Conservation (phyloP, 2,329 filamentous ascomycete species). For the Helicocarpus griseus region DNA sequence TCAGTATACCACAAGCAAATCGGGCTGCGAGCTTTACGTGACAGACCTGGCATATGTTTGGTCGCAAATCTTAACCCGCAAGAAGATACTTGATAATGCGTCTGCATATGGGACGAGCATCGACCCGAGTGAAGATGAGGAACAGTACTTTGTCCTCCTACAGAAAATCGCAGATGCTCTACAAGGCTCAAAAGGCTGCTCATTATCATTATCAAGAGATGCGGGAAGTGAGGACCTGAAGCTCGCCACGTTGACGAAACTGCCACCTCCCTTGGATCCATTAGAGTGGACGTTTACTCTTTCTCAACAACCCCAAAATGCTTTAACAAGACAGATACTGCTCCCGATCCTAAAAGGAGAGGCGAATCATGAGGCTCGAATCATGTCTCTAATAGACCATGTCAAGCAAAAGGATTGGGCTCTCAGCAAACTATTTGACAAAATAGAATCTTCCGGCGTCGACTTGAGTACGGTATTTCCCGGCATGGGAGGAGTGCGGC, state of each 20-base stretch:
- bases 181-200: conserved; percentile 21
- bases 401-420: conserved; percentile 50
- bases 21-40: conserved; percentile 43
- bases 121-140: conserved; percentile 47
- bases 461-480: conserved; percentile 51
- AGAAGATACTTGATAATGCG: conserved; percentile 41
- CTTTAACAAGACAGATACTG: conserved; percentile 42
- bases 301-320: conserved; percentile 27
- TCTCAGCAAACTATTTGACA: conserved; percentile 49
- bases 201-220: conserved; percentile 20
- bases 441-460: conserved; percentile 46
- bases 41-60: conserved; percentile 52
- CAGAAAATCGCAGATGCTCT: conserved; percentile 46
- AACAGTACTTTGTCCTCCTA: conserved; percentile 48
- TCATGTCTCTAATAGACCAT: conserved; percentile 39
- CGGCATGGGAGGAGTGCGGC: conserved; percentile 38
- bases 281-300: conserved; percentile 46
- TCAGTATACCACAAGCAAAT: conserved; percentile 23
- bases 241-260: conserved; percentile 37
- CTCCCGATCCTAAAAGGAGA: conserved; percentile 44
- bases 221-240: conserved; percentile 28
- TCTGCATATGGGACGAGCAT: conserved; percentile 44
- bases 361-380: conserved; percentile 37
- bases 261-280: conserved; percentile 45
- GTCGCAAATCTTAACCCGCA: conserved; percentile 40